Evolutionary conservation across 164 flowering plant genomes (phyloP).

Genomic region (Aristolochia californica): DNA sequence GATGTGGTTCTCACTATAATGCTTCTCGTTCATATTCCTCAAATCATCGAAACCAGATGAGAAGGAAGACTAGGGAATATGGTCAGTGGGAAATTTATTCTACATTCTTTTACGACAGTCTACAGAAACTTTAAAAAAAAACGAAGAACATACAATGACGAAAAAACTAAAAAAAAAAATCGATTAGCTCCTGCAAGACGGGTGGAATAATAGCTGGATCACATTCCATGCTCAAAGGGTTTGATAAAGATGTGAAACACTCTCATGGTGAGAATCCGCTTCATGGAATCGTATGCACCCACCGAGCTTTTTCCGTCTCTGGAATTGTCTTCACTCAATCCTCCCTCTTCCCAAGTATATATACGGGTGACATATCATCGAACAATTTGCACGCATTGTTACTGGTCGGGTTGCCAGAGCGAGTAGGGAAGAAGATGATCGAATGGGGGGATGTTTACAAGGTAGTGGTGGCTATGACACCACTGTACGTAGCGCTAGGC

Average conservation of each 20-base stretch:
- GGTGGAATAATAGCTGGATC: conserved; percentile 38
- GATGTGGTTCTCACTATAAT: too few relatives aligned
- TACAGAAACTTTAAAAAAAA: not conserved
- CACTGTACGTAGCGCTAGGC: conserved; percentile 39
- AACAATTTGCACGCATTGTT: too few relatives aligned
- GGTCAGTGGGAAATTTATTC: conserved; percentile 5
- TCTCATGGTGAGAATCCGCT: conserved; percentile 17
- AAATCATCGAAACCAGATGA: too few relatives aligned
- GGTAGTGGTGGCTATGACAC: conserved; percentile 39
- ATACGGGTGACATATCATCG: too few relatives aligned
- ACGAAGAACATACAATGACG: conserved; percentile 6
- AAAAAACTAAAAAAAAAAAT: too few relatives aligned
- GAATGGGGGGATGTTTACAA: conserved; percentile 36
- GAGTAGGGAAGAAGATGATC: conserved; percentile 25
- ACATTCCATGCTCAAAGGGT: conserved; percentile 26
- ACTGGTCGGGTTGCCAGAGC: too few relatives aligned
- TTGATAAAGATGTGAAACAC: not conserved
- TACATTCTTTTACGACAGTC: conserved; percentile 2
- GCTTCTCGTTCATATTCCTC: too few relatives aligned
- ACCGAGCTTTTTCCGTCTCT: not conserved
- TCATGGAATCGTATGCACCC: conserved; percentile 23
- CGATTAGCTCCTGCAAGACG: conserved; percentile 10
- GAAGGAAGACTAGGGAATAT: too few relatives aligned
- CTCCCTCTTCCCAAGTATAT: not conserved
- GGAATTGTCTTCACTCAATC: too few relatives aligned